Conservation (phyloP, 768 basidiomycete species). For the Mycena albidolilacea region DNA sequence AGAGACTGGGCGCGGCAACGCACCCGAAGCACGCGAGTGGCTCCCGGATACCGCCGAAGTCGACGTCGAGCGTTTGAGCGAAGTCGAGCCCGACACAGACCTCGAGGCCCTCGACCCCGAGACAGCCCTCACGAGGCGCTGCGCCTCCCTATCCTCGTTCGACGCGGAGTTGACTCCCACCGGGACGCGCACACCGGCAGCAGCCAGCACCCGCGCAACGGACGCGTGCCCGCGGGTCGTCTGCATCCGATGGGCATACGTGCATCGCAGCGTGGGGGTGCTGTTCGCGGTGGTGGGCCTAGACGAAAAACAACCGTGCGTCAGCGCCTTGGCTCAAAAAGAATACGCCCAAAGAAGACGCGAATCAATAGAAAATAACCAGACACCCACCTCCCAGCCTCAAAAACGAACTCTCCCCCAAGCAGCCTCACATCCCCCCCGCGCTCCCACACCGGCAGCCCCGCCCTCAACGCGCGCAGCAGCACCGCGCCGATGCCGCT, state of each 20-base stretch:
- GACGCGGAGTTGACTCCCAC: background rate
- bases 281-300: background rate
- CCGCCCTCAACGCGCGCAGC: slow-evolving; percentile 75
- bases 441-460: slow-evolving; percentile 87
- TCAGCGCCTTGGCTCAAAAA: background rate
- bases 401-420: slow-evolving; percentile 88
- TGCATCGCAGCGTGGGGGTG: slow-evolving; percentile 60
- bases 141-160: background rate
- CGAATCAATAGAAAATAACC: background rate
- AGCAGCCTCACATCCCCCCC: slow-evolving; percentile 85
- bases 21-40: too few relatives aligned
- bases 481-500: slow-evolving; percentile 84
- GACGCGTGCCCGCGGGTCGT: slow-evolving; percentile 81
- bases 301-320: background rate
- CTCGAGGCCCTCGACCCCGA: background rate
- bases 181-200: slow-evolving; percentile 58
- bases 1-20: slow-evolving; percentile 21
- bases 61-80: background rate
- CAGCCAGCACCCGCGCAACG: slow-evolving; percentile 75
- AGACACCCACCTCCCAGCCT: slow-evolving; percentile 58
- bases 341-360: background rate
- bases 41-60: too few relatives aligned
- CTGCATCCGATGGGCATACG: slow-evolving; percentile 90
- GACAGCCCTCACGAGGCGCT: background rate
- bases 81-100: background rate